These are phyloP conservation scores for Blastocystis sp. DNA, from an alignment of 352 stramenopile genomes.

Conservation along the genomic window DNA sequence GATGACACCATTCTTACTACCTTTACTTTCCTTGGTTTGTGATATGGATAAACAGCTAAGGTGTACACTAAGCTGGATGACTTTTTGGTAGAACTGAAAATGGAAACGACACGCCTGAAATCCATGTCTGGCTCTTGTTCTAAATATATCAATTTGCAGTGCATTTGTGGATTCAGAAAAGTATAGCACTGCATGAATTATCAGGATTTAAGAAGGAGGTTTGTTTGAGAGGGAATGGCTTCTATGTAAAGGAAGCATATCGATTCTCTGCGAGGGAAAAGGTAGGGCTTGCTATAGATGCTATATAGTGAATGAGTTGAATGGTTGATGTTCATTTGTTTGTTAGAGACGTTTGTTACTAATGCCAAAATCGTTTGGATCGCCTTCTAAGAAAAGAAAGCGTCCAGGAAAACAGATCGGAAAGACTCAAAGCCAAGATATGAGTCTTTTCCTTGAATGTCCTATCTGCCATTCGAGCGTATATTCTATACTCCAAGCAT, in stretches of 20 bases:
- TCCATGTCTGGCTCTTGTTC: too few relatives aligned
- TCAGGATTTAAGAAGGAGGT: constrained; percentile 94
- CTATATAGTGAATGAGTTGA: constrained; percentile 72
- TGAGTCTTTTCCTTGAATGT: neutral
- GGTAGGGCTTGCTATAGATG: constrained; percentile 92
- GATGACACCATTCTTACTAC: too few relatives aligned
- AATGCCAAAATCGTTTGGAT: neutral
- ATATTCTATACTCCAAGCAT: neutral
- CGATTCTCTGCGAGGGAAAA: constrained; percentile 98
- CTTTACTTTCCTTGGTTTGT: too few relatives aligned
- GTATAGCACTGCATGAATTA: constrained; percentile 97
- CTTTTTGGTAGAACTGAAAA: constrained; percentile 97
- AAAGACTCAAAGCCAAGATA: neutral
- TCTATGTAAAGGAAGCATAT: constrained; percentile 80
- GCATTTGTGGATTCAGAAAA: constrained; percentile 97
- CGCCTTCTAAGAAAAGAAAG: neutral
- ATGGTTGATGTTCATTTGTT: constrained; percentile 23
- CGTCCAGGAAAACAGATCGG: neutral
- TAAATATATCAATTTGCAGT: constrained; percentile 76
- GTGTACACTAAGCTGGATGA: constrained; percentile 69
- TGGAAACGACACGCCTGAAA: constrained; percentile 95
- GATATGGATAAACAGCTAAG: too few relatives aligned
- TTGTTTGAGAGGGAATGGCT: neutral
- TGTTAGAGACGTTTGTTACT: neutral
- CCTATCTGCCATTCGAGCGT: constrained; percentile 8